Evolutionary conservation across 2,329 filamentous ascomycete genomes (phyloP), one percentile per base, ranked within the genome.

Genomic region (Hypoxylon sp.): DNA sequence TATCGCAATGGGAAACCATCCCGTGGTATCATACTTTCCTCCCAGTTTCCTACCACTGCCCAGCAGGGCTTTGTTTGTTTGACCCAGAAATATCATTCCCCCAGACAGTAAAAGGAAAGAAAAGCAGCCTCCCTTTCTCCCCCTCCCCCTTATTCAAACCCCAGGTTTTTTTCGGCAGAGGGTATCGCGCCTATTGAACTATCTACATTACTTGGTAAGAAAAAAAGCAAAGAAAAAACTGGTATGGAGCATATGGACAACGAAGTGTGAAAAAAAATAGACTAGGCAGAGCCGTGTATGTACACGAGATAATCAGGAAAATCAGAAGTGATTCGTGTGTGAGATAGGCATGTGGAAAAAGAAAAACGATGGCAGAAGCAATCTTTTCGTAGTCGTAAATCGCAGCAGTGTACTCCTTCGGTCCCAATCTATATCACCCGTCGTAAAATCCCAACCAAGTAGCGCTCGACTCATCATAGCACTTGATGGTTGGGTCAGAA

Each of bases 191-290:
- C 55, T 64, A 60, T 65, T 64, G 58, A 68, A 60, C 70, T 72
- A 73, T 73, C 70, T 73, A 72, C 70, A 68, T 71, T 70, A 72
- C 68, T 66, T 56, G 58, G 56, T 60, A 62, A 60, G 45, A 41
- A 60, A 58, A 48, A 21, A 48, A 42, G 46, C 33, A 48, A 57
- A 56, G 50, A 51, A 55, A 55, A 62, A 54, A 26, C 31, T 61
- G 58, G 55, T 62, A 58, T 51, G 26, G 54, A 47, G 57, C 45
- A 64, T 69, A 69, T 69, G 40, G 61, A 68, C 62, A 67, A 38
- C 48, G 64, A 67, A 67, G 41, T 47, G 46, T 20, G 52, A 58
- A 60, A 65, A 20, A 62, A 61, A 43, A 53, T 23, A 48, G 47
- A 35, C 7, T 4, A 62, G 55, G 46, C 51, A 7, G 31, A 18